These are phyloP conservation scores for Clarireedia homoeocarpa DNA, from an alignment of 2,329 filamentous ascomycete species.

Conservation along the genomic window DNA sequence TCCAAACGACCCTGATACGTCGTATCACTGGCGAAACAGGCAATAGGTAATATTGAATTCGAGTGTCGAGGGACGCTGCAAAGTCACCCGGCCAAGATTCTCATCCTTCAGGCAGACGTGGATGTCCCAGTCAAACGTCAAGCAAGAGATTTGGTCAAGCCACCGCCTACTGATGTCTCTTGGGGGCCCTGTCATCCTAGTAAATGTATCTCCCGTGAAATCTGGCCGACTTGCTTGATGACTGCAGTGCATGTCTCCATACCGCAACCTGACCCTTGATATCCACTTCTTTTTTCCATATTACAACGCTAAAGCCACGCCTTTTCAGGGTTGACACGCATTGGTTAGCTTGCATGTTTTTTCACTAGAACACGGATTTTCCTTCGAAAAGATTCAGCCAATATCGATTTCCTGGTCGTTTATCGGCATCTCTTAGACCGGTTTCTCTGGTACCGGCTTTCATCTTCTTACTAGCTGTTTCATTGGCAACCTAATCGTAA, in stretches of 20 bases:
- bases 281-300: not conserved
- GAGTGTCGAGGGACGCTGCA: not conserved
- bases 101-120: slow-evolving; percentile 3
- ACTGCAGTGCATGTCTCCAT: not conserved
- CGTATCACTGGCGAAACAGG: too few species aligned
- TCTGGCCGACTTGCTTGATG: not conserved
- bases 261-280: not conserved
- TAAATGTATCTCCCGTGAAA: slow-evolving; percentile 3
- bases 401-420: not conserved
- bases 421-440: not conserved
- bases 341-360: not conserved
- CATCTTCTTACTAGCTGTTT: not conserved
- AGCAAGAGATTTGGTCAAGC: not conserved
- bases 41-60: too few species aligned
- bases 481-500: not conserved
- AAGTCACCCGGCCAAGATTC: not conserved
- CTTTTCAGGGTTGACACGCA: slow-evolving; percentile 7
- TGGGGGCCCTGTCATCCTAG: not conserved
- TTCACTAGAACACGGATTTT: slow-evolving; percentile 6
- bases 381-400: not conserved
- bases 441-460: too few species aligned
- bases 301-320: slow-evolving; percentile 1
- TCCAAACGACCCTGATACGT: too few species aligned
- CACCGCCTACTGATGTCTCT: not conserved
- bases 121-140: not conserved